phyloP scores from a whole-genome alignment of 805 yeast species.

The Isabelozyma gotoi region DNA sequence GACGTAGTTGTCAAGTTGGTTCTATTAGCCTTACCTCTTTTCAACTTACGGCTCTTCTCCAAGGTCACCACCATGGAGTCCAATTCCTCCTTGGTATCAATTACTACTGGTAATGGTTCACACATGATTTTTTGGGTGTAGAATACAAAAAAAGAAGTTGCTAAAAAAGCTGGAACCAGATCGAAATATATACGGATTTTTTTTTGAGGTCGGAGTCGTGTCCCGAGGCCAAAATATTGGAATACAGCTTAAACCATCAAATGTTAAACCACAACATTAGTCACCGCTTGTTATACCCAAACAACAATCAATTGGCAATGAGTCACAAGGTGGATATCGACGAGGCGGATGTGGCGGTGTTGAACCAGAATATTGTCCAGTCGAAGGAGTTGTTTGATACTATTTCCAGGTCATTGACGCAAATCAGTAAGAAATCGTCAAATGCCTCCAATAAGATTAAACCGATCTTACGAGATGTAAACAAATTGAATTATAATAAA shows the following conservation, averaged over 20 bases:
- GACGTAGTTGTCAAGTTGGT: conserved; percentile 7
- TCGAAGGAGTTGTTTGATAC: conserved; percentile 55
- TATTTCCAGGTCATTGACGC: conserved; percentile 55
- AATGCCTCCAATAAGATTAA: conserved; percentile 62
- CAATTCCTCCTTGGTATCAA: conserved; percentile 10
- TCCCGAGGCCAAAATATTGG: not conserved
- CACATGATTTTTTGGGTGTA: not conserved
- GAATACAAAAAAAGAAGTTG: not conserved
- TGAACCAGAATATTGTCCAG: conserved; percentile 68
- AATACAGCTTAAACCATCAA: not conserved
- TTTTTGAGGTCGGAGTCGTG: not conserved
- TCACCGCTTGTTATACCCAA: too few relatives aligned
- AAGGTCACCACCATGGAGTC: conserved; percentile 17
- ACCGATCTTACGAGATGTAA: conserved; percentile 69
- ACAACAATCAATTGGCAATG: too few relatives aligned
- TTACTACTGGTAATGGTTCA: not conserved
- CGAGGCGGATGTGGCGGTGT: conserved; percentile 80
- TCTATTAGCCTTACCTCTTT: conserved; percentile 21
- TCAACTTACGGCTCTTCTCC: conserved; percentile 12
- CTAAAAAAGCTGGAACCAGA: not conserved
- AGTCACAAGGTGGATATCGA: conserved; percentile 52
- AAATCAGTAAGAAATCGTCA: conserved; percentile 52
- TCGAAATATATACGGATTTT: not conserved
- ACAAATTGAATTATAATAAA: conserved; percentile 53
- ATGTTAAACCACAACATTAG: not conserved